A percentile compares a stretch with the other conserved stretches of the same genome.
These are phyloP conservation scores for Fusarium oxysporum DNA, from an alignment of 2,329 filamentous ascomycete genomes.

Conservation along the genomic window DNA sequence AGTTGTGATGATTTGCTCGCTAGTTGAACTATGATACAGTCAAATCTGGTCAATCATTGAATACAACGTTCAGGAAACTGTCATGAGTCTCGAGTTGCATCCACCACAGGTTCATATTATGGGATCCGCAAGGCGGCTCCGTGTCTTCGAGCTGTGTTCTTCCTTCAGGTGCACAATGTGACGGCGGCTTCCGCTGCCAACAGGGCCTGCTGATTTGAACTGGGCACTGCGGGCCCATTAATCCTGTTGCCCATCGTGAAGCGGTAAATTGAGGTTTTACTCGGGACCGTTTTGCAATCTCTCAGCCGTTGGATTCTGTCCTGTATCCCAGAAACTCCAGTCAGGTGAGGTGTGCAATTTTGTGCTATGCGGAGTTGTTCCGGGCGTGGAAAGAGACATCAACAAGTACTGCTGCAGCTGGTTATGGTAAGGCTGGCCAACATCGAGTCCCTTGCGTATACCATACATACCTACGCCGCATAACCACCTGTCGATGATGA, in stretches of 20 bases:
- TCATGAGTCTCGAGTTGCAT: conserved; percentile 23
- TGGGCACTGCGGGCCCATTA: conserved; percentile 35
- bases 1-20: background rate
- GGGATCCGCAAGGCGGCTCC: conserved; percentile 42
- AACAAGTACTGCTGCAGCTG: conserved; percentile 14
- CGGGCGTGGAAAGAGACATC: conserved; percentile 12
- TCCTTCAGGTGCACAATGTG: conserved; percentile 26
- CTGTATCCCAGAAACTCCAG: background rate
- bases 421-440: conserved; percentile 16
- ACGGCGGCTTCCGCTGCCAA: conserved; percentile 38
- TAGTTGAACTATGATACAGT: conserved; percentile 14
- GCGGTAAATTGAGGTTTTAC: conserved; percentile 24
- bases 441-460: conserved; percentile 40
- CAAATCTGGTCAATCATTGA: conserved; percentile 10
- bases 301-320: conserved; percentile 13
- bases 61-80: conserved; percentile 21
- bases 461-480: conserved; percentile 8
- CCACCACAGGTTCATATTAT: conserved; percentile 28
- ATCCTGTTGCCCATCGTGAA: conserved; percentile 34
- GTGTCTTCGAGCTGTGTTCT: conserved; percentile 22
- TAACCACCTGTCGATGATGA: conserved; percentile 30
- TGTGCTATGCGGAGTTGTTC: conserved; percentile 37
- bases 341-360: conserved; percentile 7
- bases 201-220: conserved; percentile 35
- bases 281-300: conserved; percentile 25